These are phyloP conservation scores for Neltuma alba DNA, from an alignment of 306 rosid genomes.

Conservation along the genomic window DNA sequence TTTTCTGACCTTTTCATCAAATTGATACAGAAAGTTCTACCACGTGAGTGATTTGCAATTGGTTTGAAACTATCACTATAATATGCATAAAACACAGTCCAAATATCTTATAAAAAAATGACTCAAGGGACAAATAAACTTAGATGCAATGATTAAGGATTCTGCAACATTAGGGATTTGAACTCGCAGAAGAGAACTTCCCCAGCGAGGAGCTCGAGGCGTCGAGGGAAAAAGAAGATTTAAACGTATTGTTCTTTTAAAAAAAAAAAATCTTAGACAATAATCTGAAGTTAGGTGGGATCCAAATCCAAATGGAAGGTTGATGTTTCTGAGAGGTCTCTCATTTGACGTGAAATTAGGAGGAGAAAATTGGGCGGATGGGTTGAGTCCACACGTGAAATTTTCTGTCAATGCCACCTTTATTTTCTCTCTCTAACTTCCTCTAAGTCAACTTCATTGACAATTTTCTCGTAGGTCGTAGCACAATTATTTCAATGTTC, in stretches of 20 bases:
- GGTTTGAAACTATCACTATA: neutral
- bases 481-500: slow-evolving; percentile 30
- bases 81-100: neutral
- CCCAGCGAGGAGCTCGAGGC: neutral
- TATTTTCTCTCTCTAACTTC: neutral
- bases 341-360: slow-evolving; percentile 10
- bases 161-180: neutral
- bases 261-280: slow-evolving; percentile 29
- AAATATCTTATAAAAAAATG: neutral
- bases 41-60: neutral
- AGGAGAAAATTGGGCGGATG: slow-evolving; percentile 31
- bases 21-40: neutral
- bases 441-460: slow-evolving; percentile 48
- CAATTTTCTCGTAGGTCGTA: slow-evolving; percentile 30
- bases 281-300: slow-evolving; percentile 11
- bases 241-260: neutral
- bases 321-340: neutral
- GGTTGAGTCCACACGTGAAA: slow-evolving; percentile 51
- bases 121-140: neutral
- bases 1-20: neutral
- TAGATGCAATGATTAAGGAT: neutral
- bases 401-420: slow-evolving; percentile 39
- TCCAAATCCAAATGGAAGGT: slow-evolving; percentile 30
- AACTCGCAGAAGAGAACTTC: neutral
- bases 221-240: neutral